Percentiles rank a stretch among this genome's conserved stretches.
Conservation (phyloP, 768 basidiomycete species). For the Clavulina sp. region DNA sequence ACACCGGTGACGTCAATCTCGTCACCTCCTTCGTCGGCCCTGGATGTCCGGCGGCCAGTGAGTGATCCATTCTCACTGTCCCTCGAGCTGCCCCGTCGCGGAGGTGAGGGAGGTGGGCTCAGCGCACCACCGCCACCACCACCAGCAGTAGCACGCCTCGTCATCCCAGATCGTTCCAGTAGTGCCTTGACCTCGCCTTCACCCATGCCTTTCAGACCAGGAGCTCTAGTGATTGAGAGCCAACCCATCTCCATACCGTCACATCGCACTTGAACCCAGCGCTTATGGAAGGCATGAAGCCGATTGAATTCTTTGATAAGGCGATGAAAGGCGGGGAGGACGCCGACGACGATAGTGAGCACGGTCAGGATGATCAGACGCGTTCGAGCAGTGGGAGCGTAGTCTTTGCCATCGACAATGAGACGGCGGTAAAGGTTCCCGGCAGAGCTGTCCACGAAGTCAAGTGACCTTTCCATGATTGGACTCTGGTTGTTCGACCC, state of each 20-base stretch:
- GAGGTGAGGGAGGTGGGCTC: background rate
- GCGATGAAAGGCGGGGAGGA: constrained; percentile 42
- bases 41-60: background rate
- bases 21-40: constrained; percentile 25
- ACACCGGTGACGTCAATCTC: constrained; percentile 51
- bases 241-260: constrained; percentile 59
- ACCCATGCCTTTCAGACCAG: constrained; percentile 54
- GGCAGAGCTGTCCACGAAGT: too few relatives aligned
- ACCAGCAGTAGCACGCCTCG: constrained; percentile 4
- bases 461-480: too few relatives aligned
- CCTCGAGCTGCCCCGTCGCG: background rate
- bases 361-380: constrained; percentile 54
- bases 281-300: constrained; percentile 34
- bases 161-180: constrained; percentile 7
- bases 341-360: constrained; percentile 40
- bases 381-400: constrained; percentile 30
- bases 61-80: constrained; percentile 2
- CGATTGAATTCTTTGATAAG: constrained; percentile 46
- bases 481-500: constrained; percentile 7
- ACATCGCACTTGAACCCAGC: constrained; percentile 48
- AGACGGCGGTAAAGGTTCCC: constrained; percentile 21
- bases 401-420: constrained; percentile 20
- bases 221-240: constrained; percentile 43
- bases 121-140: background rate
- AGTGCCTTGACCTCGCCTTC: constrained; percentile 47